Conservation (phyloP, 306 rosid species). For the Vigna angularis region DNA sequence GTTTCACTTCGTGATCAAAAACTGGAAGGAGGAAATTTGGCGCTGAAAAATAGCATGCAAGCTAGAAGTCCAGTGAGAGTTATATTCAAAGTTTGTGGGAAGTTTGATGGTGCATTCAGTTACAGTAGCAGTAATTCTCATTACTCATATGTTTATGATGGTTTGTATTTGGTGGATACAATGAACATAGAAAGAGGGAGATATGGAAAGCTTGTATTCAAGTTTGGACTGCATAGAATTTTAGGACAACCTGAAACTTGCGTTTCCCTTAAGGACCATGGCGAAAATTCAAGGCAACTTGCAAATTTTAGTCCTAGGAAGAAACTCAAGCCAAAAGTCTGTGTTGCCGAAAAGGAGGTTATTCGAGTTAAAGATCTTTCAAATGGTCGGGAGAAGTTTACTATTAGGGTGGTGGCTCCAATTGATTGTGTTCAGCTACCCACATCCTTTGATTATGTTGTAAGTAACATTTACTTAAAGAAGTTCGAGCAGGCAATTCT, state of each 20-base stretch:
- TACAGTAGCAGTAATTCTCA: not conserved
- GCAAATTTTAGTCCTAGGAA: not conserved
- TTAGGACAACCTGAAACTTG: constrained; percentile 12
- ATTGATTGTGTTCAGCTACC: not conserved
- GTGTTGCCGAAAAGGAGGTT: not conserved
- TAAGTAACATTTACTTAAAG: constrained; percentile 3
- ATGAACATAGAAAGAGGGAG: constrained; percentile 42
- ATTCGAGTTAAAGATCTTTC: constrained; percentile 45
- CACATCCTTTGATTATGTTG: constrained; percentile 36
- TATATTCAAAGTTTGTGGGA: constrained; percentile 24
- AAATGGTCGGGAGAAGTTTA: constrained; percentile 46
- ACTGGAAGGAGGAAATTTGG: constrained; percentile 51
- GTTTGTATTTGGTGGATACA: constrained; percentile 46
- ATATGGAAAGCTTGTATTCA: constrained; percentile 52
- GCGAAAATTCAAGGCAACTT: constrained; percentile 6
- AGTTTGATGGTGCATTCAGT: not conserved
- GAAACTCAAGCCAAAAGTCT: not conserved
- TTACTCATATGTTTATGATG: constrained; percentile 37
- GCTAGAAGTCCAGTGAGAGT: constrained; percentile 52
- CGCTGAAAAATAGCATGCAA: constrained; percentile 51
- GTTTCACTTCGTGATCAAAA: constrained; percentile 41
- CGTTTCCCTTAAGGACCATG: not conserved
- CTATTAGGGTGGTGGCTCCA: constrained; percentile 41
- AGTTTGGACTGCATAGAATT: constrained; percentile 39
- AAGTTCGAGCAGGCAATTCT: not conserved